These are phyloP conservation scores for Nitzschia inconspicua DNA, from an alignment of 108 stramenopile genomes.

Conservation along the genomic window DNA sequence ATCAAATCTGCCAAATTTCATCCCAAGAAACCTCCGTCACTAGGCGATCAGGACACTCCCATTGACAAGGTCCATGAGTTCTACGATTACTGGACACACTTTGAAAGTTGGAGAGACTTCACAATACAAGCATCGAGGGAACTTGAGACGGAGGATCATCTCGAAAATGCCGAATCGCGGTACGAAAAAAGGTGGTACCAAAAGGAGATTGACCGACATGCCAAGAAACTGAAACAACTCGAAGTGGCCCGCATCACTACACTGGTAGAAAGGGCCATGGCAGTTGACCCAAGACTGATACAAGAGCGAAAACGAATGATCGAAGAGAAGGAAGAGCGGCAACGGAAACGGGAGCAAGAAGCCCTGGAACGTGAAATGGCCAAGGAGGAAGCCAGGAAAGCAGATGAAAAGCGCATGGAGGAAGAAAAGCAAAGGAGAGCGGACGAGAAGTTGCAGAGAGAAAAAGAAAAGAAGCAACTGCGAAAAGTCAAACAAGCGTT, in stretches of 20 bases:
- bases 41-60: slow-evolving; percentile 87
- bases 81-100: slow-evolving; percentile 96
- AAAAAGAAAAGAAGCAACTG: slow-evolving; percentile 80
- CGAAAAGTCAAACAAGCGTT: slow-evolving; percentile 75
- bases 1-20: slow-evolving; percentile 20
- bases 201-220: slow-evolving; percentile 92
- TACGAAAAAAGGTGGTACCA: slow-evolving; percentile 98
- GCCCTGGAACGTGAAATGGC: slow-evolving; percentile 43
- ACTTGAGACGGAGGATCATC: slow-evolving; percentile 67
- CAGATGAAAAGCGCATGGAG: slow-evolving; percentile 40
- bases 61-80: slow-evolving; percentile 87
- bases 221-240: slow-evolving; percentile 91
- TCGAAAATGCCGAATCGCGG: slow-evolving; percentile 86
- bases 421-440: slow-evolving; percentile 45
- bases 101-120: slow-evolving; percentile 97
- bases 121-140: slow-evolving; percentile 70
- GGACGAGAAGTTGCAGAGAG: slow-evolving; percentile 50
- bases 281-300: slow-evolving; percentile 87
- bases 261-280: slow-evolving; percentile 94
- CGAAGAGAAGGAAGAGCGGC: slow-evolving; percentile 57
- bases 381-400: slow-evolving; percentile 35
- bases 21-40: slow-evolving; percentile 56
- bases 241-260: slow-evolving; percentile 87
- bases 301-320: slow-evolving; percentile 52
- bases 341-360: slow-evolving; percentile 46